phyloP scores from a whole-genome alignment of 129 eudicot species.

The Flaveria brownii region DNA sequence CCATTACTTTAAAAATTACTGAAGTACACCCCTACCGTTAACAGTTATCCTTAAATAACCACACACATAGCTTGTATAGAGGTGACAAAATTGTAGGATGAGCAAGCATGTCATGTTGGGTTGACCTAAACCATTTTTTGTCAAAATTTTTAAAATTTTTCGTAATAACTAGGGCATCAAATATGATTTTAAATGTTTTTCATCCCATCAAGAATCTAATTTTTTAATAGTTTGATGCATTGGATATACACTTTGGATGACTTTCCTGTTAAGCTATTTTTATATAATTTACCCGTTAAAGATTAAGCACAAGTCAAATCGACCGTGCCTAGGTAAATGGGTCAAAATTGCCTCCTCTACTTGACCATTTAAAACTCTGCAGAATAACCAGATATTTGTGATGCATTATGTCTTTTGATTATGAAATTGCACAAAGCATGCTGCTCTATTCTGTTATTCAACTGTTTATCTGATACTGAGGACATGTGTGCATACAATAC shows the following conservation, averaged over 20 bases:
- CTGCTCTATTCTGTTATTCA: background rate
- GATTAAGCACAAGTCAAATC: background rate
- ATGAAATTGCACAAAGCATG: slow-evolving; percentile 2
- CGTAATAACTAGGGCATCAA: background rate
- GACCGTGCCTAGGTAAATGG: background rate
- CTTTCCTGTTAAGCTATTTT: background rate
- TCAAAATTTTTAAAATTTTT: background rate
- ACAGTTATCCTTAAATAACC: background rate
- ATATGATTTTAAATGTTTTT: background rate
- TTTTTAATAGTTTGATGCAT: background rate
- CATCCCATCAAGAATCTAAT: background rate
- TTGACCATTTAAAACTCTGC: slow-evolving; percentile 6
- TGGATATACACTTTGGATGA: background rate
- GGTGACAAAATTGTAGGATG: background rate
- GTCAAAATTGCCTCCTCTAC: background rate
- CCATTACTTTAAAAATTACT: background rate
- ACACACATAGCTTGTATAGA: background rate
- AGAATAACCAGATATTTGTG: slow-evolving; percentile 11
- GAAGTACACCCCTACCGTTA: background rate
- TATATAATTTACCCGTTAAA: background rate
- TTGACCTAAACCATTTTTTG: background rate
- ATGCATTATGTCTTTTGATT: background rate
- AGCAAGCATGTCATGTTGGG: background rate
- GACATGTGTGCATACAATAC: background rate
- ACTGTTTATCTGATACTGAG: background rate